These are phyloP conservation scores for Alopecurus myosuroides DNA, from an alignment of 176 grass and related monocot genomes.

Conservation along the genomic window DNA sequence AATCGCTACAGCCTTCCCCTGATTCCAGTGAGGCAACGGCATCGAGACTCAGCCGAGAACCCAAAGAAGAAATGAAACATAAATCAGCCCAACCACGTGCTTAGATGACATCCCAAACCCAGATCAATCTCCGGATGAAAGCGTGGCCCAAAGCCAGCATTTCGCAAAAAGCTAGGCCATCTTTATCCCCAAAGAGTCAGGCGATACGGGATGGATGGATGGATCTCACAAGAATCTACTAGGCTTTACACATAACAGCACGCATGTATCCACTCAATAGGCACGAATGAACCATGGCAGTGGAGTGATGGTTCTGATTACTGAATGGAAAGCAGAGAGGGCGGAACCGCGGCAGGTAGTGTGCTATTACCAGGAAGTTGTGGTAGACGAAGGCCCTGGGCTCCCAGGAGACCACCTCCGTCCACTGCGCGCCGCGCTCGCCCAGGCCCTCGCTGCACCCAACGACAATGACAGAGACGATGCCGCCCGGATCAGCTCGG, in stretches of 20 bases:
- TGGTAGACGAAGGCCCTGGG: slow-evolving; percentile 83
- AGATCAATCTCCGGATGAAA: not conserved
- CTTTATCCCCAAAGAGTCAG: not conserved
- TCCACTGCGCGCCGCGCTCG: slow-evolving; percentile 80
- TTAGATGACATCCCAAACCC: not conserved
- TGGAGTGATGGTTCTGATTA: not conserved
- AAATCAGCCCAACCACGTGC: not conserved
- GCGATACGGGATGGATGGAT: not conserved
- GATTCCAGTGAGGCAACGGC: not conserved
- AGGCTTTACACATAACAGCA: not conserved
- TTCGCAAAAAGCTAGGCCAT: not conserved
- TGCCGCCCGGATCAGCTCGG: not conserved
- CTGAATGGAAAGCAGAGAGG: not conserved
- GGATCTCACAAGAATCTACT: not conserved
- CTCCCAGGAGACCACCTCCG: slow-evolving; percentile 94
- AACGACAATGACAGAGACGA: not conserved
- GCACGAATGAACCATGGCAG: not conserved
- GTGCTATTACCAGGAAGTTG: slow-evolving; percentile 62
- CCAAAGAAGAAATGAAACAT: not conserved
- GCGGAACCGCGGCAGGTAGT: not conserved
- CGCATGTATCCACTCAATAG: not conserved
- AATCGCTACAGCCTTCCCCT: not conserved
- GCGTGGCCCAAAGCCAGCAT: not conserved
- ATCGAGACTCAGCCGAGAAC: not conserved
- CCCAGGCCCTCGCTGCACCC: slow-evolving; percentile 54